Conservation (phyloP, 306 rosid genomes). For the Malus sylvestris region DNA sequence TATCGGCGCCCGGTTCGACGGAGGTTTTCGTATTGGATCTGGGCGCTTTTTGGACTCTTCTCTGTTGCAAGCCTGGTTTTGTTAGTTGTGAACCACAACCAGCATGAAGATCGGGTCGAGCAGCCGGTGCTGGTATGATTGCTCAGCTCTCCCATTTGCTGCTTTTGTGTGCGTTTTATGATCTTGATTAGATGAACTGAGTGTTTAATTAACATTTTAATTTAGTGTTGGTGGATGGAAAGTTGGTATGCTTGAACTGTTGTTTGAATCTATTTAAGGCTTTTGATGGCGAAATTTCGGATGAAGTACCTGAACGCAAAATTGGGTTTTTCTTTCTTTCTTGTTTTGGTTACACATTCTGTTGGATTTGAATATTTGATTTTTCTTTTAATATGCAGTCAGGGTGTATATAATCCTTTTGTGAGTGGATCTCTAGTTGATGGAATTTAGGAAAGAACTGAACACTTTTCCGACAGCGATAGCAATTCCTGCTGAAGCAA, state of each 20-base stretch:
- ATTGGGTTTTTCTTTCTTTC: neutral
- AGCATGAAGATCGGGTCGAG: conserved; percentile 66
- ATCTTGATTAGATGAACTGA: neutral
- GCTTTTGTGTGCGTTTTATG: neutral
- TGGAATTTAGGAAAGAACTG: neutral
- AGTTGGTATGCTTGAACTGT: neutral
- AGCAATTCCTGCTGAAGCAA: neutral
- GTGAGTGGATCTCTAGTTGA: conserved; percentile 5
- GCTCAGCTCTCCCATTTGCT: neutral
- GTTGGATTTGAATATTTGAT: neutral
- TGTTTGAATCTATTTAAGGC: conserved; percentile 1
- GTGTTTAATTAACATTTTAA: neutral
- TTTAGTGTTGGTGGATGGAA: conserved; percentile 3
- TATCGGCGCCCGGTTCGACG: conserved; percentile 95
- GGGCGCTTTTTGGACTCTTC: conserved; percentile 64
- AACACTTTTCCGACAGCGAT: neutral
- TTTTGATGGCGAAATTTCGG: neutral
- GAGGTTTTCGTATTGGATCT: conserved; percentile 90
- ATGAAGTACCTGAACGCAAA: neutral
- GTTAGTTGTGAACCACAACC: conserved; percentile 78
- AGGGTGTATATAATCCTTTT: neutral
- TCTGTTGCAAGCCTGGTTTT: conserved; percentile 53
- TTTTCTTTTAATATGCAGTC: neutral
- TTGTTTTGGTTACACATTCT: neutral
- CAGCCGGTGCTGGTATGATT: conserved; percentile 47